Evolutionary conservation across 768 basidiomycete genomes (phyloP).

Genomic region (Podaxis rugospora): DNA sequence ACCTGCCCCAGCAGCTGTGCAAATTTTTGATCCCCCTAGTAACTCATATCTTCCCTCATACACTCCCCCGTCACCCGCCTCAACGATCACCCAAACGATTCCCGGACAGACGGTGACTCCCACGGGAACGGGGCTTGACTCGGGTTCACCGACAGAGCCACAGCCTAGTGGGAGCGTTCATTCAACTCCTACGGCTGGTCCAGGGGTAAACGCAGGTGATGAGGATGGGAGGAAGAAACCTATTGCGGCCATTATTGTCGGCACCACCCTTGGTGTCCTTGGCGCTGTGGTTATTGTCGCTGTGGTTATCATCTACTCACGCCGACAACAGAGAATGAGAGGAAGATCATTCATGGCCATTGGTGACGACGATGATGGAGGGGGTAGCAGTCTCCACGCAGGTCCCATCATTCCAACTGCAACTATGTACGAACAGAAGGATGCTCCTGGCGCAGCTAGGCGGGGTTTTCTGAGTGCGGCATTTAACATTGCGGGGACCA

Average conservation of each 20-base stretch:
- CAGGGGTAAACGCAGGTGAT: constrained; percentile 16
- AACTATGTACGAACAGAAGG: constrained; percentile 16
- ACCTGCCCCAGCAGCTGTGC: constrained; percentile 51
- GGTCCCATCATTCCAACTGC: constrained; percentile 28
- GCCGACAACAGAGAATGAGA: constrained; percentile 24
- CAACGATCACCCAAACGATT: constrained; percentile 10
- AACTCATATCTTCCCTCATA: constrained; percentile 39
- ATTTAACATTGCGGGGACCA: constrained; percentile 27
- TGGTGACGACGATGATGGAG: constrained; percentile 21
- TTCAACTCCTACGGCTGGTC: constrained; percentile 19
- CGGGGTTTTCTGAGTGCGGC: constrained; percentile 14
- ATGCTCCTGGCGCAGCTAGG: neutral
- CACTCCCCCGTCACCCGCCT: constrained; percentile 29
- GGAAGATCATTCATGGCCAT: constrained; percentile 25
- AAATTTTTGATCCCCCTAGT: constrained; percentile 46
- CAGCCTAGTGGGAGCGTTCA: constrained; percentile 7
- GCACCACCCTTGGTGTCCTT: constrained; percentile 56
- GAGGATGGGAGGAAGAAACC: constrained; percentile 13
- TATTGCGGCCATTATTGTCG: constrained; percentile 53
- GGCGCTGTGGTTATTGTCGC: constrained; percentile 43
- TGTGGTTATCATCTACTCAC: constrained; percentile 40
- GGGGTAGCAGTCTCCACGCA: neutral
- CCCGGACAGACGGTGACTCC: neutral
- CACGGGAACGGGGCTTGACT: constrained; percentile 4
- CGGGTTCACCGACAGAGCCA: neutral